Conservation (phyloP, 1,139 yeast genomes). For the Yamadazyma buinensis region DNA sequence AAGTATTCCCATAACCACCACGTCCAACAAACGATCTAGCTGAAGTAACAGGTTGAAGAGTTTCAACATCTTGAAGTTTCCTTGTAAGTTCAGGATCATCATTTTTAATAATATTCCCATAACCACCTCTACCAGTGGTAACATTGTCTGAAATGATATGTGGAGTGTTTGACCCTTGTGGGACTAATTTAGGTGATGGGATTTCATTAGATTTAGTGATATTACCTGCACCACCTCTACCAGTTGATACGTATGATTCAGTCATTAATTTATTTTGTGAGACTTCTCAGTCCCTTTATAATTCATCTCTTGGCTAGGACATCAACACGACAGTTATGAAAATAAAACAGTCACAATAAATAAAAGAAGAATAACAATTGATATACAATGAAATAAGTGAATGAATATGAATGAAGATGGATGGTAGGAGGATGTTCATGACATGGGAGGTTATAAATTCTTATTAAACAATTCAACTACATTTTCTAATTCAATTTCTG, state of each 20-base stretch:
- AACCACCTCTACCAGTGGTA: conserved; percentile 81
- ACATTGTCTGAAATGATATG: conserved; percentile 53
- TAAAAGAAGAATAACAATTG: no score
- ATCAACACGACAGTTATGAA: background rate
- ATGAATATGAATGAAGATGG: background rate
- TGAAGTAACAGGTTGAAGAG: conserved; percentile 27
- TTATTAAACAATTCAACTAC: background rate
- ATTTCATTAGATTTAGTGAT: conserved; percentile 24
- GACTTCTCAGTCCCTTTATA: no score
- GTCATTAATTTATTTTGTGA: no score
- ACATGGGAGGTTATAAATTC: background rate
- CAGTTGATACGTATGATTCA: conserved; percentile 51
- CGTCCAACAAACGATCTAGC: conserved; percentile 43
- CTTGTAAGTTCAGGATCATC: conserved; percentile 60
- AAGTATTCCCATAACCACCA: conserved; percentile 50
- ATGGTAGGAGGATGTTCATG: no score
- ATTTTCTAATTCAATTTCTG: background rate
- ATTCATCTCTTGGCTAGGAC: background rate
- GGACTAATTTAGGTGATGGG: conserved; percentile 53
- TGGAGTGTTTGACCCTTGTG: conserved; percentile 66
- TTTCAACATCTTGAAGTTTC: conserved; percentile 67
- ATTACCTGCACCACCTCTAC: conserved; percentile 82
- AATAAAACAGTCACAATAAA: no score
- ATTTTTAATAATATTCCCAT: conserved; percentile 71
- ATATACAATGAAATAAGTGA: background rate